A percentile compares a stretch with the other conserved stretches of the same genome.
Evolutionary conservation across 345 rosid genomes (phyloP).

Genomic region (Brassica nigra): DNA sequence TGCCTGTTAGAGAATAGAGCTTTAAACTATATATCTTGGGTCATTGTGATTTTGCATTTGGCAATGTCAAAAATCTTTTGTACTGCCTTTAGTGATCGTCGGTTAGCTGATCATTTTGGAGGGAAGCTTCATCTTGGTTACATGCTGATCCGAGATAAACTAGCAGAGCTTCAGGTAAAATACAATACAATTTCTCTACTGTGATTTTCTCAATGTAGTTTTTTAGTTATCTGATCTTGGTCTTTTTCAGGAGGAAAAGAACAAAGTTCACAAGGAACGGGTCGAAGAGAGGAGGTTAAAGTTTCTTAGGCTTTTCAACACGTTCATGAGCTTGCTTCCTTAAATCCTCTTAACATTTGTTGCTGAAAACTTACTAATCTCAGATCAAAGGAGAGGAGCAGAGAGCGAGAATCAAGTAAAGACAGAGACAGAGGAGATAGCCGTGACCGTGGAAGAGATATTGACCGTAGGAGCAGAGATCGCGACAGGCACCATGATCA

Average conservation of each 20-base stretch:
- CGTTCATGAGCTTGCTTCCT: background rate
- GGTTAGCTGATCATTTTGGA: slow-evolving; percentile 98
- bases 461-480: slow-evolving; percentile 84
- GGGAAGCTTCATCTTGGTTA: slow-evolving; percentile 99
- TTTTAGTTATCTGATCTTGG: slow-evolving; percentile 16
- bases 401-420: slow-evolving; percentile 64
- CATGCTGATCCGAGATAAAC: slow-evolving; percentile 94
- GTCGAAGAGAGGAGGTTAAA: slow-evolving; percentile 45
- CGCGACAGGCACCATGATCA: slow-evolving; percentile 78
- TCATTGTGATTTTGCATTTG: slow-evolving; percentile 30
- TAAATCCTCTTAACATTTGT: background rate
- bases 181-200: background rate
- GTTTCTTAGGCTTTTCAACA: slow-evolving; percentile 1
- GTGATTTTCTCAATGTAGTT: background rate
- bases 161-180: slow-evolving; percentile 85
- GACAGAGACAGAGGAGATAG: slow-evolving; percentile 66
- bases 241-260: slow-evolving; percentile 75
- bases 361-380: slow-evolving; percentile 4
- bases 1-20: slow-evolving; percentile 48
- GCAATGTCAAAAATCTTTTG: slow-evolving; percentile 42
- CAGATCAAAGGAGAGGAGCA: slow-evolving; percentile 85
- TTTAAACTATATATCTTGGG: slow-evolving; percentile 12
- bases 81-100: slow-evolving; percentile 82
- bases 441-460: slow-evolving; percentile 79
- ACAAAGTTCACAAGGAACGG: slow-evolving; percentile 69